Evolutionary conservation across 73 alveolate species (phyloP).

Genomic region (Stentor coeruleus): DNA sequence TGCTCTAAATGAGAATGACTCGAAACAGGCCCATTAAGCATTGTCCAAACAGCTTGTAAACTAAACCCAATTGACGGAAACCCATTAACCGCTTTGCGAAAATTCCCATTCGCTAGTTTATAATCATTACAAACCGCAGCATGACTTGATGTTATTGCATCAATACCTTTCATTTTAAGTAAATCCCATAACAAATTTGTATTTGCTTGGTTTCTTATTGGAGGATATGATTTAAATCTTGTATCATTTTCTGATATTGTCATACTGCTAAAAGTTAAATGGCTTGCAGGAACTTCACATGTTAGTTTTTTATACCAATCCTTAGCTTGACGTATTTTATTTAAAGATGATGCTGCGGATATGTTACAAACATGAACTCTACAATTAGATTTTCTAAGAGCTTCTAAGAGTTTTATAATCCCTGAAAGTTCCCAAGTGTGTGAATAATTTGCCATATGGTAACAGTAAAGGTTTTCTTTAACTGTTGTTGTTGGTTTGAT

Average conservation of each 20-base stretch:
- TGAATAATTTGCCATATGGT: conserved; percentile 10
- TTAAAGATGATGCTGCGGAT: not conserved
- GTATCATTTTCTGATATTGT: not conserved
- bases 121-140: not conserved
- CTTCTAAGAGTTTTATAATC: not conserved
- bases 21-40: not conserved
- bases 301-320: not conserved
- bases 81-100: not conserved
- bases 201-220: conserved; percentile 4
- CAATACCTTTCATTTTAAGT: not conserved
- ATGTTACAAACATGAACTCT: not conserved
- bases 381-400: not conserved
- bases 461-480: not conserved
- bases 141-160: not conserved
- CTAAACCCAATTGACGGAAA: not conserved
- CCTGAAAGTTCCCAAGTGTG: not conserved
- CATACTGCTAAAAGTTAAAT: not conserved
- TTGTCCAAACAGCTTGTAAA: conserved; percentile 3
- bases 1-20: not conserved
- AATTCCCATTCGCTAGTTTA: not conserved
- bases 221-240: not conserved
- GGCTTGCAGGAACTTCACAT: conserved; percentile 5
- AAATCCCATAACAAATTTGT: not conserved
- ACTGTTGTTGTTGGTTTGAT: not conserved
- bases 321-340: not conserved